Percentiles rank a stretch among this genome's conserved stretches.
These are phyloP conservation scores for Lomentospora prolificans DNA, from an alignment of 2,329 filamentous ascomycete species.

Conservation along the genomic window DNA sequence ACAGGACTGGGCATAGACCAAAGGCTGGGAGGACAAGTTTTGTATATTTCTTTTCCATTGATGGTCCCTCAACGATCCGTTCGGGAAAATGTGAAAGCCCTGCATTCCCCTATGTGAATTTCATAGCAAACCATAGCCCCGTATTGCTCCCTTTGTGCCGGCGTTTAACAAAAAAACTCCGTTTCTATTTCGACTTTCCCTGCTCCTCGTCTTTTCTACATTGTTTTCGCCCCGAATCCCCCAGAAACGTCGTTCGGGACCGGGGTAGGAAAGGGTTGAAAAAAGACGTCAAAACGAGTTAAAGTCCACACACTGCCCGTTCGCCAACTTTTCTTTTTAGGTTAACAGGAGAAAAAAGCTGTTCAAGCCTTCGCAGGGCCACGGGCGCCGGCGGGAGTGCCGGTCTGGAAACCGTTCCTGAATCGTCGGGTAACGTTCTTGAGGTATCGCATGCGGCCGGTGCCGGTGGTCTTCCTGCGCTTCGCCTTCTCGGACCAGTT, in stretches of 20 bases:
- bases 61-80: neutral
- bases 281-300: neutral
- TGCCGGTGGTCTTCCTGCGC: constrained; percentile 98
- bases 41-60: constrained; percentile 9
- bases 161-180: constrained; percentile 5
- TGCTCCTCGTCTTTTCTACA: constrained; percentile 1
- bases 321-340: constrained; percentile 3
- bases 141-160: neutral
- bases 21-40: constrained; percentile 6
- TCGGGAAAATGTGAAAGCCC: neutral
- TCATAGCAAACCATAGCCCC: constrained; percentile 3
- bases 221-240: neutral
- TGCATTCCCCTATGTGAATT: constrained; percentile 2
- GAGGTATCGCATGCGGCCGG: constrained; percentile 91
- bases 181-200: constrained; percentile 1
- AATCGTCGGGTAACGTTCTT: constrained; percentile 87
- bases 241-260: neutral
- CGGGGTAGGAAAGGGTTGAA: neutral
- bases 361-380: constrained; percentile 34
- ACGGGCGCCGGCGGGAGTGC: constrained; percentile 74
- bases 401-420: constrained; percentile 96
- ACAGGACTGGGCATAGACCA: too few relatives aligned
- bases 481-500: constrained; percentile 99
- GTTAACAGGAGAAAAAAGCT: neutral
- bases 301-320: constrained; percentile 1